Conservation (phyloP, 495 filamentous ascomycete genomes). For the Neurospora intermedia region DNA sequence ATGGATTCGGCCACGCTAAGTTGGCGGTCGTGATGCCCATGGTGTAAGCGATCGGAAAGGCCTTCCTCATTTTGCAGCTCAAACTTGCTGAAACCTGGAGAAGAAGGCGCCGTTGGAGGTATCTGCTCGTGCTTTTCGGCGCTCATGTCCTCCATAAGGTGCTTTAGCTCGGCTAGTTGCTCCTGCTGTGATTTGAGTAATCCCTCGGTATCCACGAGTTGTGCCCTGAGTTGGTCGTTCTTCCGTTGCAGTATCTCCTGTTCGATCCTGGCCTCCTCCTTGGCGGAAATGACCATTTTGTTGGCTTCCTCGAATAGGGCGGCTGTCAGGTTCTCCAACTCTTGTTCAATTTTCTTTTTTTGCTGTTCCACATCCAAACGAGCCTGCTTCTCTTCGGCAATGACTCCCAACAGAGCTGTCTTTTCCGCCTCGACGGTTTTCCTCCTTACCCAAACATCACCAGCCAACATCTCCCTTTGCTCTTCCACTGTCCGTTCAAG, state of each 20-base stretch:
- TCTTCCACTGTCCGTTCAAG: conserved; percentile 47
- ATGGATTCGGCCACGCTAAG: conserved; percentile 46
- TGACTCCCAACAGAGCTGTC: conserved; percentile 22
- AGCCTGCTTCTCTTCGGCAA: conserved; percentile 57
- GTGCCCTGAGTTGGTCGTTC: conserved; percentile 40
- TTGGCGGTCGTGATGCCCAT: conserved; percentile 32
- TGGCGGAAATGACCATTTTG: conserved; percentile 73
- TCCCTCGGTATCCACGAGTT: conserved; percentile 51
- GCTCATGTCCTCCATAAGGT: conserved; percentile 82
- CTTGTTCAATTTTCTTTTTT: conserved; percentile 57
- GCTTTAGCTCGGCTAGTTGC: conserved; percentile 82
- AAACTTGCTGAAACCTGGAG: conserved; percentile 40
- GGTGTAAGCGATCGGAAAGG: conserved; percentile 26
- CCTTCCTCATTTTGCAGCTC: conserved; percentile 27
- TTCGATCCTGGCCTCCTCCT: conserved; percentile 27
- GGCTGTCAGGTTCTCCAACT: conserved; percentile 80
- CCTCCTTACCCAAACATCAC: conserved; percentile 59
- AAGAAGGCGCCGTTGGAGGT: conserved; percentile 57
- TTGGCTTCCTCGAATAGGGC: conserved; percentile 95
- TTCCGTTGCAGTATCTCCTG: conserved; percentile 25
- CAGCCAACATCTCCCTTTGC: conserved; percentile 49
- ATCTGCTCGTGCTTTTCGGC: conserved; percentile 57
- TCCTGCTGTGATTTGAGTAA: conserved; percentile 85
- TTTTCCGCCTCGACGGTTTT: conserved; percentile 34
- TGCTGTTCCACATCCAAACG: conserved; percentile 60